Conservation (phyloP, 2,329 filamentous ascomycete species). For the Exophiala aquamarina region DNA sequence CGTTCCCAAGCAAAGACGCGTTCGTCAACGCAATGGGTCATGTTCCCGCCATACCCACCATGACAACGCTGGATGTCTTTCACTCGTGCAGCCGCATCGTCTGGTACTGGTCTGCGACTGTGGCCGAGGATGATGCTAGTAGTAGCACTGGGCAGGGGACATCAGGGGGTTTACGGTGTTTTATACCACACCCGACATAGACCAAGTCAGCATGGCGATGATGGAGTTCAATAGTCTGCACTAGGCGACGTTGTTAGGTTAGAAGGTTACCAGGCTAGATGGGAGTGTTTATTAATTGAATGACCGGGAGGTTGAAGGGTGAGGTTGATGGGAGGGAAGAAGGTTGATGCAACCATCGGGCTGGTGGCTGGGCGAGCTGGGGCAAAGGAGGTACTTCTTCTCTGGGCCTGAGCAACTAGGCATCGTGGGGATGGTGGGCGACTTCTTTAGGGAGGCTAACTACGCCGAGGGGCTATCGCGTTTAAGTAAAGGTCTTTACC, state of each 20-base stretch:
- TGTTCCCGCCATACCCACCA: slow-evolving; percentile 9
- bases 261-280: slow-evolving; percentile 6
- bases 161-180: slow-evolving; percentile 19
- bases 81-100: no score
- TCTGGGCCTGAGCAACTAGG: no score
- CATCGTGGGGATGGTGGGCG: no score
- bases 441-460: no score
- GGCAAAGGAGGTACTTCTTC: no score
- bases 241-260: slow-evolving; percentile 18
- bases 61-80: slow-evolving; percentile 18
- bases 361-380: no score
- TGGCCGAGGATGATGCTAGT: slow-evolving; percentile 16
- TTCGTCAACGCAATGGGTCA: slow-evolving; percentile 9
- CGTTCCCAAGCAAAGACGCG: slow-evolving; percentile 13
- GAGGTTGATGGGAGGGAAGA: background rate
- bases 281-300: slow-evolving; percentile 9
- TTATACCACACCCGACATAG: slow-evolving; percentile 6
- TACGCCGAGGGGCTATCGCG: no score
- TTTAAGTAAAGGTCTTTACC: no score
- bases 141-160: slow-evolving; percentile 8
- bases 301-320: background rate
- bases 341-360: background rate
- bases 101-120: no score
- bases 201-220: slow-evolving; percentile 20
- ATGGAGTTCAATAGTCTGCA: slow-evolving; percentile 23